Conservation (phyloP, 495 filamentous ascomycete species). For the Bacidia rubella region DNA sequence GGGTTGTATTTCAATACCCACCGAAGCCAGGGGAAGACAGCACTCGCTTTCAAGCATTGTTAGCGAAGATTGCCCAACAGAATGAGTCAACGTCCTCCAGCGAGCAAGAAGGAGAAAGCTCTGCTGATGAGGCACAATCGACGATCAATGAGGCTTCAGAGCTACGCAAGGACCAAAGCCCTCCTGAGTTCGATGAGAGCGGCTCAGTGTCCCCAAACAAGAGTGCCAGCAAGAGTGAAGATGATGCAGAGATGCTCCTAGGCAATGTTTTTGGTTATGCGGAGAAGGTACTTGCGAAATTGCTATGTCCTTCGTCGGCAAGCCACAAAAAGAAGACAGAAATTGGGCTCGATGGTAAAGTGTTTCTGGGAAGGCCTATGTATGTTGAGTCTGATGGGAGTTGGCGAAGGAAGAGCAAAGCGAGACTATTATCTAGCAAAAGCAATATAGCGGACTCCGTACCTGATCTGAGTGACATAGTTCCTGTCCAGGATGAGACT, state of each 20-base stretch:
- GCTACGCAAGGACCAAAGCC: not conserved
- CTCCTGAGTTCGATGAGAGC: constrained; percentile 32
- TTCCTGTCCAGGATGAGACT: not conserved
- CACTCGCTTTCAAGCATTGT: constrained; percentile 12
- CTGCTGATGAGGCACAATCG: constrained; percentile 31
- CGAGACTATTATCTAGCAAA: constrained; percentile 24
- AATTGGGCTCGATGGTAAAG: constrained; percentile 67
- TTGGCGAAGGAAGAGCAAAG: constrained; percentile 72
- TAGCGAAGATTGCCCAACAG: not conserved
- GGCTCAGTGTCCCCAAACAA: constrained; percentile 23
- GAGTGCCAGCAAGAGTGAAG: not conserved
- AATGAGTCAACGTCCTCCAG: constrained; percentile 16
- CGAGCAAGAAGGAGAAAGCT: constrained; percentile 30
- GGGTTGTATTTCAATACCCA: constrained; percentile 87
- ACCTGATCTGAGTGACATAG: not conserved
- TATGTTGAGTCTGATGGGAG: constrained; percentile 73
- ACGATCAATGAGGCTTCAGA: constrained; percentile 15
- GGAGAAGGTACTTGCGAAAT: constrained; percentile 55
- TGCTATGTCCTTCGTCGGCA: constrained; percentile 65
- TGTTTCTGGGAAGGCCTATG: constrained; percentile 77
- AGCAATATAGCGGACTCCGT: not conserved
- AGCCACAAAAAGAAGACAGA: constrained; percentile 83
- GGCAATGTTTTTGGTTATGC: constrained; percentile 15
- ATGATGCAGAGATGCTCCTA: constrained; percentile 4
- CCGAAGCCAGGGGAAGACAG: constrained; percentile 37